A percentile compares a stretch with the other conserved stretches of the same genome.
Evolutionary conservation across 2,329 filamentous ascomycete species (phyloP).

Genomic region (Sporothrix protearum): DNA sequence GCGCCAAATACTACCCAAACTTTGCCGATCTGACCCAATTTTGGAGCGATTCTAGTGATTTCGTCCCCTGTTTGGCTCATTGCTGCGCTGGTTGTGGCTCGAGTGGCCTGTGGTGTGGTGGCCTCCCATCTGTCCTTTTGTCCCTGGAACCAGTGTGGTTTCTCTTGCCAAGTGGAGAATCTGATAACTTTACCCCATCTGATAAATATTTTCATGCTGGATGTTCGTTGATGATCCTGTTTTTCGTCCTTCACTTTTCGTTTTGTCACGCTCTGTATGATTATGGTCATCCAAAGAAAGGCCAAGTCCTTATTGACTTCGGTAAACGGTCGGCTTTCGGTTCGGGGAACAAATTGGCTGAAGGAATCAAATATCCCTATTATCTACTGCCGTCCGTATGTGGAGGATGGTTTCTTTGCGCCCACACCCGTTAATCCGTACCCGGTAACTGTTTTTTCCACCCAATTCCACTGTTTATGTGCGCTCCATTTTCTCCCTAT

Average conservation of each 20-base stretch:
- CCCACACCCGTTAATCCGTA: not conserved
- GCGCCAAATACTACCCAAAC: constrained; percentile 2
- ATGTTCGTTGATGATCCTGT: not conserved
- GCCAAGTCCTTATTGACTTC: not conserved
- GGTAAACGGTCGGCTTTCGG: not conserved
- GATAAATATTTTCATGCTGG: constrained; percentile 13
- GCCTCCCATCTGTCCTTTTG: not conserved
- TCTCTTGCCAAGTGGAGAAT: not conserved
- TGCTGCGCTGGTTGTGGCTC: not conserved
- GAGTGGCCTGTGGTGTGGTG: too few relatives aligned
- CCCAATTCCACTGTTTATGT: not conserved
- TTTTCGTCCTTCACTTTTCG: not conserved
- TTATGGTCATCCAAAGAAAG: not conserved
- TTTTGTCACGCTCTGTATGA: not conserved
- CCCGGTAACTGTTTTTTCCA: not conserved
- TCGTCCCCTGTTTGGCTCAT: not conserved
- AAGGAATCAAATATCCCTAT: not conserved
- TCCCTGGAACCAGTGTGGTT: not conserved
- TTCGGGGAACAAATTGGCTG: not conserved
- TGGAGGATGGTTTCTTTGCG: not conserved
- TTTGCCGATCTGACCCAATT: not conserved
- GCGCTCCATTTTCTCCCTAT: not conserved
- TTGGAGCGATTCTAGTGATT: not conserved
- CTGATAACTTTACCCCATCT: constrained; percentile 20
- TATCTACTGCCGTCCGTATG: not conserved